Evolutionary conservation across 352 stramenopile genomes (phyloP).

Genomic region (Phytophthora nicotianae): DNA sequence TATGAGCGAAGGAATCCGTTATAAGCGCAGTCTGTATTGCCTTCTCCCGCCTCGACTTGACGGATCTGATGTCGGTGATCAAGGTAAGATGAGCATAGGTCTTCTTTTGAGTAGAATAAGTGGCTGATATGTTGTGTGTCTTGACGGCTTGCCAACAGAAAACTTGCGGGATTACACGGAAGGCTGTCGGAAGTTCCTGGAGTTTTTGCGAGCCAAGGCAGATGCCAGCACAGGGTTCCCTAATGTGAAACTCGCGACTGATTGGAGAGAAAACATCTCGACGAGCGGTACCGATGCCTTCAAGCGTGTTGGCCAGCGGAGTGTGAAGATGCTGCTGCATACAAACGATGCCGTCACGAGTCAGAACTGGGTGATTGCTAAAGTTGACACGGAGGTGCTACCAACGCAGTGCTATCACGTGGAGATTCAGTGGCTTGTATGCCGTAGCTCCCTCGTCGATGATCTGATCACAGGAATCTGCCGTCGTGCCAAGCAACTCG

Average conservation of each 20-base stretch:
- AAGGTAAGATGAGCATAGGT: slow-evolving; percentile 29
- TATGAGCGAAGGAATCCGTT: slow-evolving; percentile 85
- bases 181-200: slow-evolving; percentile 68
- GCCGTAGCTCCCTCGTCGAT: slow-evolving; percentile 79
- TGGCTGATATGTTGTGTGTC: slow-evolving; percentile 14
- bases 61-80: slow-evolving; percentile 32
- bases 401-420: slow-evolving; percentile 81
- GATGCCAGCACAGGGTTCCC: slow-evolving; percentile 60
- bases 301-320: slow-evolving; percentile 66
- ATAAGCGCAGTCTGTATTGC: slow-evolving; percentile 80
- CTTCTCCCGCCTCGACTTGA: slow-evolving; percentile 61
- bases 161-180: slow-evolving; percentile 68
- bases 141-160: slow-evolving; percentile 33
- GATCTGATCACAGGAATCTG: slow-evolving; percentile 76
- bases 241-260: slow-evolving; percentile 56
- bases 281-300: slow-evolving; percentile 63
- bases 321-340: slow-evolving; percentile 77
- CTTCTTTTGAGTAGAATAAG: neutral
- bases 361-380: slow-evolving; percentile 84
- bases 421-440: slow-evolving; percentile 88
- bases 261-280: slow-evolving; percentile 47
- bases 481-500: slow-evolving; percentile 78
- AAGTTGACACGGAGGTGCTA: slow-evolving; percentile 76
- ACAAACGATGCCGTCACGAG: slow-evolving; percentile 69
- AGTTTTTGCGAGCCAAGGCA: slow-evolving; percentile 67